Evolutionary conservation across 2,329 filamentous ascomycete genomes (phyloP).

Genomic region (Tolypocladium inflatum): DNA sequence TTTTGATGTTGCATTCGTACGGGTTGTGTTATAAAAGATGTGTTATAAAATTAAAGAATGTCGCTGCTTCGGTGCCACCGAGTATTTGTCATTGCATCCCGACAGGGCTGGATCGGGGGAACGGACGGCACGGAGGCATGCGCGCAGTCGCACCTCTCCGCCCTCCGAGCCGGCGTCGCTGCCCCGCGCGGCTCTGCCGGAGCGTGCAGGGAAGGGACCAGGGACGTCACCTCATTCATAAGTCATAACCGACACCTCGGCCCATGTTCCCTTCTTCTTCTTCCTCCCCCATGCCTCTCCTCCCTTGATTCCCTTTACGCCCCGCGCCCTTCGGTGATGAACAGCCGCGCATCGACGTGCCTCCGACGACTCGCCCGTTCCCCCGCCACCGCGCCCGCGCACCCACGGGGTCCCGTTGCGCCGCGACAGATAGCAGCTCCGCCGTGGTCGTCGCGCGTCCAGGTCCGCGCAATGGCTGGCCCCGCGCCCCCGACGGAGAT

Average conservation of each 20-base stretch:
- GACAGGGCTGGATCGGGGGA: not conserved
- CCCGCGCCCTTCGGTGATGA: not conserved
- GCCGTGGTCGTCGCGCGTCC: not conserved
- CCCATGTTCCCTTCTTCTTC: not conserved
- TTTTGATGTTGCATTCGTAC: not conserved
- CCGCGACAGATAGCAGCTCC: not conserved
- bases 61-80: not conserved
- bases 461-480: conserved; percentile 4
- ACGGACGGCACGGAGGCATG: not conserved
- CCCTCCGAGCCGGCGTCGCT: not conserved
- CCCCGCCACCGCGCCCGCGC: not conserved
- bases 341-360: not conserved
- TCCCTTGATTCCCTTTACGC: too few relatives aligned
- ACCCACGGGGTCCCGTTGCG: not conserved
- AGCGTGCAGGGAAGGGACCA: not conserved
- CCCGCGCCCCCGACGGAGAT: conserved; percentile 8
- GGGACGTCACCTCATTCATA: not conserved
- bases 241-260: not conserved
- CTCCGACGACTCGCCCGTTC: not conserved
- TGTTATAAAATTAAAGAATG: not conserved
- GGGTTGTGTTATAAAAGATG: not conserved
- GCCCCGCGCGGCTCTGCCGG: not conserved
- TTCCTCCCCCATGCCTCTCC: not conserved
- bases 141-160: not conserved
- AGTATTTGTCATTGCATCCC: not conserved